Base-by-base conservation (phyloP, 2,329 filamentous ascomycete genomes). In the Microsporum ferrugineum region DNA sequence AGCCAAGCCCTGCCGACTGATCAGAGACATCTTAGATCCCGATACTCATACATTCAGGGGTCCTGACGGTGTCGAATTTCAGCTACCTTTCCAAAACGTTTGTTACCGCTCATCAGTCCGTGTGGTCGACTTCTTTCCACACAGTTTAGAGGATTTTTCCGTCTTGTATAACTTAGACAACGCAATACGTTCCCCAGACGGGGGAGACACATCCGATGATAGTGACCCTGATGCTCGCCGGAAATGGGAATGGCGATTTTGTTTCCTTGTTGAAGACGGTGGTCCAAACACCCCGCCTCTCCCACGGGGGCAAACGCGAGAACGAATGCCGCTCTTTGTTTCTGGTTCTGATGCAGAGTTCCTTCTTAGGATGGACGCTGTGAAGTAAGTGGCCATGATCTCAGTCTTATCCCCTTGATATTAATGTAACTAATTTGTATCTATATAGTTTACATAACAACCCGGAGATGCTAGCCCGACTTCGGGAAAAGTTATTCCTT, bases 231-330 rank as follows among this genome's bases (percentile, higher is more conserved):
- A 14, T 3, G 17, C 55, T 12, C 14, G 36, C 6, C 34, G 27
- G 10, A 68, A 71, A 5, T 96, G 89, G 88, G 85, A 94, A 71
- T 96, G 91, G 91, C 81, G 83, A 12, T 96, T 96, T 72, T 83
- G 82, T 27, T 79, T 97, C 29, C 79, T 88, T 10, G 82, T 96
- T 0, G 88, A 95, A 72, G 88, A 91, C 65, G 84, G 82, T 0
- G 71, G 75, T 36, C 69, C 75, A 3, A 71, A 45, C 8, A 45
- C 57, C 2, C 64, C 66, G 36, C 68, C 69, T 60, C 29, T 47
- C 17, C 36, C 39, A 5, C 41, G 27, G 14, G 66, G 68, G n/a
- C 67, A 70, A 38, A 67, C 71, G 12, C 80, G 76, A 12, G 70
- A 79, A 5, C 77, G 78, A 33, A 70, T 91, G 58, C 89, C 87